Percentiles rank a stretch among this genome's conserved stretches.
Conservation (phyloP, 139 green algal genomes). For the Picochlorum sp. region DNA sequence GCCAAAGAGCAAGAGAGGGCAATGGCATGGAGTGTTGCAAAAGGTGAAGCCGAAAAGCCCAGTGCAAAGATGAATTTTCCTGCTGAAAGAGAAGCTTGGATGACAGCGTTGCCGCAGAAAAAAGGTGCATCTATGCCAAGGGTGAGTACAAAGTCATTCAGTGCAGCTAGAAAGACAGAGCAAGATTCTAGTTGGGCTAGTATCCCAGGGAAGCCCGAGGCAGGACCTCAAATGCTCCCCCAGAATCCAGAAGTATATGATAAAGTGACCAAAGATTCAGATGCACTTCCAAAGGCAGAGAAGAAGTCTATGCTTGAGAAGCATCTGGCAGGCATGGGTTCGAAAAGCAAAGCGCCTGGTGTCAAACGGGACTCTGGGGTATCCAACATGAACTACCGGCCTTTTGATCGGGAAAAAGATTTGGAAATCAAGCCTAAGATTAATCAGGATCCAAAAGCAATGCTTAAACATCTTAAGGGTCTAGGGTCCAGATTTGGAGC, state of each 20-base stretch:
- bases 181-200: constrained; percentile 62
- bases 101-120: constrained; percentile 65
- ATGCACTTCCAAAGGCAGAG: constrained; percentile 13
- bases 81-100: constrained; percentile 51
- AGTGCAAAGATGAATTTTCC: background rate
- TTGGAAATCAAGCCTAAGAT: constrained; percentile 22
- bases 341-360: constrained; percentile 14
- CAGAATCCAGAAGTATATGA: background rate
- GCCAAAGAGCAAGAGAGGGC: constrained; percentile 41
- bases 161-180: constrained; percentile 9
- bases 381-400: constrained; percentile 29
- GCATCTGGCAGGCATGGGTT: constrained; percentile 32
- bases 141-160: background rate
- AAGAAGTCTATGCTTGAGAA: constrained; percentile 61
- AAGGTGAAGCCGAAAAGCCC: constrained; percentile 31
- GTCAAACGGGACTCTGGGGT: background rate
- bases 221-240: constrained; percentile 11
- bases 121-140: background rate
- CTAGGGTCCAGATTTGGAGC: constrained; percentile 28
- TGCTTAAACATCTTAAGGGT: constrained; percentile 34
- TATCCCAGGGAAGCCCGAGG: constrained; percentile 37
- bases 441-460: constrained; percentile 20
- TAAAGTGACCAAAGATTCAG: background rate
- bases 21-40: constrained; percentile 47
- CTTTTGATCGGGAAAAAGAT: constrained; percentile 67